Evolutionary conservation across 148 eudicot species (phyloP), one percentile per base, ranked within the genome.

Genomic region (Fallopia convolvulus): DNA sequence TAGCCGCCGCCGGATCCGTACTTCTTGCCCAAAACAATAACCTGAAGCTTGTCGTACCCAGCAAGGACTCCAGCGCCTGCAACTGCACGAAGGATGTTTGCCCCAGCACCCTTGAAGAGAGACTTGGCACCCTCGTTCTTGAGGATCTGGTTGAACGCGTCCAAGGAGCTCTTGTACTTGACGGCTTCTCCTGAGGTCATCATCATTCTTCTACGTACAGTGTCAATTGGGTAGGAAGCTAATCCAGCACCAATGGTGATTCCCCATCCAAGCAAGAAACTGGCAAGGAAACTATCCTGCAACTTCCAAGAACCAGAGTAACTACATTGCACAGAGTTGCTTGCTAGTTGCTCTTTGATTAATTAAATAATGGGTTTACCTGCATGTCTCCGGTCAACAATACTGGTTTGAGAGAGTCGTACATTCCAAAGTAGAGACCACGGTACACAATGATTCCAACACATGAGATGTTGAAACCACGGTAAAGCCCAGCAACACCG

Each of bases 381-480:
- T 92, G 90, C 77, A 92, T 52, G 6, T 78, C 46, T 55, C 84
- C 95, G 49, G 82, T 70, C 79, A 92, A 83, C 68, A 90, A 76
- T 46, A 90, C 93, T 6, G 93, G 97, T 73, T 90, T 92, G 58
- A 90, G 80, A 32, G 95, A 92, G 76, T 90, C 95, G 23, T 90
- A 92, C 88, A 92, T 55, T 71, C 97, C 93, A 77, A 92, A 92
- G 84, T 92, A 92, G 3, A 90, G 86, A 23, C 93, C 97, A 63
- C 94, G 91, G 82, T 92, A 90, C 8, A 89, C 89, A 44, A 92
- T 86, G 56, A 92, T 92, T 71, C 97, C 92, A 77, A 89, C 90
- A 81, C 91, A 88, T n/a, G 97, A 89, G 60, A 91, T 80, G 80
- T 60, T 88, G 79, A 90, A 92, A 26, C 97, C 97, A 80, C 97